Evolutionary conservation across 495 filamentous ascomycete genomes (phyloP), one percentile per base, ranked within the genome.

Genomic region (Astrothelium macrocarpum): DNA sequence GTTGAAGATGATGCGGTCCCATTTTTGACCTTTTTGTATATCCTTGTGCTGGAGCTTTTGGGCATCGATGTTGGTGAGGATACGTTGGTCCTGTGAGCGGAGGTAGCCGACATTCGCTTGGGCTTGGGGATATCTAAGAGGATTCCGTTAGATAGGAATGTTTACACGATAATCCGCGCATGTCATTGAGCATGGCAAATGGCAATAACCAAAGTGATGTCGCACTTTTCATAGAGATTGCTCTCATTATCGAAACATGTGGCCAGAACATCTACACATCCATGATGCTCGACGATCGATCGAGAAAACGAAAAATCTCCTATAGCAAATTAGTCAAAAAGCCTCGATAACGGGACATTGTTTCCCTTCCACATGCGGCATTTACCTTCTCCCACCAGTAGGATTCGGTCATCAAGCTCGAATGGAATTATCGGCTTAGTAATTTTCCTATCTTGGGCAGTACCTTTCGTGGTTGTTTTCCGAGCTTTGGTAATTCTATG

Each of bases 261-360:
- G 3, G 84, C 84, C 16, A 84, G 81, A 7, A 95, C 71, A 66
- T 83, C 76, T 64, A 75, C 78, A 77, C 86, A 92, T 59, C 77
- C 80, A 76, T 95, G 88, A 71, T 89, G 82, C 32, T 79, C 77
- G 63, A 87, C 80, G 16, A 97, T 78, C 0, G 88, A 89, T 64
- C 80, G 82, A 20, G 91, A 84, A 74, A 96, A 97, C 62, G 89
- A 93, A 72, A 98, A 91, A 72, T 98, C 92, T 31, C 84, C 81
- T 84, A 59, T 18, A 26, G 23, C 43, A 16, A 60, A 45, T 62
- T 34, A 31, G 43, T 63, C 26, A n/a, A 61, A n/a, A 65, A 58
- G 20, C 1, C 49, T 11, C 18, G 70, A 68, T 25, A 1, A 60
- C 32, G 20, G 59, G 1, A 28, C 25, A 28, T 29, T 42, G 39